Evolutionary conservation across 164 flowering plant genomes (phyloP).

Genomic region (Magnolia officinalis): DNA sequence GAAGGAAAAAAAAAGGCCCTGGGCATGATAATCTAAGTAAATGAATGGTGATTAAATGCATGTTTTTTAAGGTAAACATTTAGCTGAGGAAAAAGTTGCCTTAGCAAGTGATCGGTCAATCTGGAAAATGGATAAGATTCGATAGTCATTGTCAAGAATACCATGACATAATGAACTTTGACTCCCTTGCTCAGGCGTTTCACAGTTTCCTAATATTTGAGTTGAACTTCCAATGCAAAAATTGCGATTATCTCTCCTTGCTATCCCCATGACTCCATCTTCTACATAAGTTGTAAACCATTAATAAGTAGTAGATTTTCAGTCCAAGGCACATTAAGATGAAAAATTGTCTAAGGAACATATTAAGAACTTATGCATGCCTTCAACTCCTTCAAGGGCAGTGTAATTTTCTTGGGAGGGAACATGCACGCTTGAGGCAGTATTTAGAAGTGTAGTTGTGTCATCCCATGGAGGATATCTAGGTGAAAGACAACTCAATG

Average conservation of each 20-base stretch:
- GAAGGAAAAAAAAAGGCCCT: too few species aligned
- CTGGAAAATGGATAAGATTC: not conserved
- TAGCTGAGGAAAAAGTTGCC: not conserved
- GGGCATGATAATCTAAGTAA: too few species aligned
- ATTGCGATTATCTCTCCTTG: slow-evolving; percentile 22
- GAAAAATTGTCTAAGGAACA: not conserved
- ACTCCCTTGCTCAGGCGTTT: slow-evolving; percentile 37
- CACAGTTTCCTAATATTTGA: slow-evolving; percentile 27
- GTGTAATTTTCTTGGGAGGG: slow-evolving; percentile 51
- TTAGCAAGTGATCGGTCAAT: not conserved
- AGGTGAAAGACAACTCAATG: slow-evolving; percentile 40
- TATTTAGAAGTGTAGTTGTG: slow-evolving; percentile 40
- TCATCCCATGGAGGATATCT: slow-evolving; percentile 64
- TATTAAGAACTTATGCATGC: slow-evolving; percentile 32
- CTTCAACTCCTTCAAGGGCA: slow-evolving; percentile 42
- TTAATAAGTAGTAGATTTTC: not conserved
- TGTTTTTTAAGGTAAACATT: not conserved
- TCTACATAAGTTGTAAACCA: not conserved
- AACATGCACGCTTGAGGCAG: slow-evolving; percentile 27
- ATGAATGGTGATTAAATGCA: not conserved
- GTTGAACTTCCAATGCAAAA: slow-evolving; percentile 41
- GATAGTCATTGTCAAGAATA: slow-evolving; percentile 19
- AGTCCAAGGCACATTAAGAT: not conserved
- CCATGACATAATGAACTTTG: slow-evolving; percentile 52
- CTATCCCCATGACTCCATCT: not conserved